These are phyloP conservation scores for Paecilomyces formosus DNA, from an alignment of 2,329 filamentous ascomycete species.

Conservation along the genomic window DNA sequence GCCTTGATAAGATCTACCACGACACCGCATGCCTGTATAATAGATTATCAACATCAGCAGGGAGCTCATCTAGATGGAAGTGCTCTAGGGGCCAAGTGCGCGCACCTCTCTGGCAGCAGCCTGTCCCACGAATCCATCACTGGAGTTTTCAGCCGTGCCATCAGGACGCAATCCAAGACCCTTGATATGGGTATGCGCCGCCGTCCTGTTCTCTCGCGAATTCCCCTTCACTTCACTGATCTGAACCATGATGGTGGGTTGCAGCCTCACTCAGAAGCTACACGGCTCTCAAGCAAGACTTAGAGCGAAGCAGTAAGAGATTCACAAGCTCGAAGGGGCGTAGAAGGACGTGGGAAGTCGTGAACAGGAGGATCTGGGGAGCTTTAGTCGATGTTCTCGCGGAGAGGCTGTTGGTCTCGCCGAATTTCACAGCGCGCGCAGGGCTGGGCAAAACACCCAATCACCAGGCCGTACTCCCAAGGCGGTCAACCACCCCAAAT, in stretches of 20 bases:
- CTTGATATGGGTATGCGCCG: slow-evolving; percentile 96
- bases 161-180: slow-evolving; percentile 80
- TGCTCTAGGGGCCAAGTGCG: background rate
- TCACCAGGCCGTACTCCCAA: slow-evolving; percentile 16
- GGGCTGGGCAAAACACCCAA: slow-evolving; percentile 21
- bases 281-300: slow-evolving; percentile 2
- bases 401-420: slow-evolving; percentile 10
- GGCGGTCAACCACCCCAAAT: slow-evolving; percentile 26
- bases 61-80: background rate
- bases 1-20: slow-evolving; percentile 92
- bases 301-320: slow-evolving; percentile 1
- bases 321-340: background rate
- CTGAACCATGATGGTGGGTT: slow-evolving; percentile 59
- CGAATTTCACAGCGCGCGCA: slow-evolving; percentile 24
- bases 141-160: slow-evolving; percentile 74
- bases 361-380: background rate
- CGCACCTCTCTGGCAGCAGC: slow-evolving; percentile 76
- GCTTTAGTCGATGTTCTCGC: background rate
- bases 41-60: slow-evolving; percentile 8
- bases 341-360: background rate
- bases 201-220: slow-evolving; percentile 90
- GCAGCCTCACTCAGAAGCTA: slow-evolving; percentile 19
- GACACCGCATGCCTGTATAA: slow-evolving; percentile 75
- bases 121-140: slow-evolving; percentile 85
- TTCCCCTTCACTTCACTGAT: slow-evolving; percentile 94